phyloP scores from a whole-genome alignment of 2,329 filamentous ascomycete species.

The Atkinsonella texensis region DNA sequence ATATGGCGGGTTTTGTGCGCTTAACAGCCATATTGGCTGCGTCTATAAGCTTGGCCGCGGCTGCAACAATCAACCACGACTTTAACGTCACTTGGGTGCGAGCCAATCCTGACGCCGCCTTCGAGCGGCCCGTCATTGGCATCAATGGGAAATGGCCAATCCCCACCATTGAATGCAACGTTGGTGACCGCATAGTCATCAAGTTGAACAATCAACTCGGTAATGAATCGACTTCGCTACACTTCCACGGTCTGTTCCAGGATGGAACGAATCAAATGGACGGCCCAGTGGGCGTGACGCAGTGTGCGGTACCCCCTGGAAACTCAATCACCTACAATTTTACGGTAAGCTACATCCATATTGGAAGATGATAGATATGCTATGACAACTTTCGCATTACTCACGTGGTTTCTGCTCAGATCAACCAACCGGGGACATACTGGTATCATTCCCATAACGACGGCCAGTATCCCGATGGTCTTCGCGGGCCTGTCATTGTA shows the following conservation, averaged over 20 bases:
- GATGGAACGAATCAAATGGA: constrained; percentile 61
- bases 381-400: not conserved
- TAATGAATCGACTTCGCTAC: constrained; percentile 50
- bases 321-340: constrained; percentile 59
- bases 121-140: constrained; percentile 55
- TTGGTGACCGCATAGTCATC: constrained; percentile 50
- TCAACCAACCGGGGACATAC: constrained; percentile 59
- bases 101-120: constrained; percentile 58
- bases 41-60: constrained; percentile 10
- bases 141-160: constrained; percentile 70
- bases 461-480: constrained; percentile 59
- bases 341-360: constrained; percentile 30
- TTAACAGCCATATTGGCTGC: constrained; percentile 8
- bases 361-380: not conserved
- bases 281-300: constrained; percentile 52
- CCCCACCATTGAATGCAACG: constrained; percentile 49
- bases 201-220: constrained; percentile 47
- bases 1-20: constrained; percentile 10
- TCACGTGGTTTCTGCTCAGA: constrained; percentile 20
- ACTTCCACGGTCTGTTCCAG: constrained; percentile 62
- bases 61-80: constrained; percentile 43
- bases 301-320: constrained; percentile 55
- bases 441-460: constrained; percentile 66
- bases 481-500: constrained; percentile 51
- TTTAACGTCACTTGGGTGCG: constrained; percentile 62